A percentile compares a stretch with the other conserved stretches of the same genome.
These are phyloP conservation scores for Claviceps digitariae DNA, from an alignment of 2,329 filamentous ascomycete genomes.

Conservation along the genomic window DNA sequence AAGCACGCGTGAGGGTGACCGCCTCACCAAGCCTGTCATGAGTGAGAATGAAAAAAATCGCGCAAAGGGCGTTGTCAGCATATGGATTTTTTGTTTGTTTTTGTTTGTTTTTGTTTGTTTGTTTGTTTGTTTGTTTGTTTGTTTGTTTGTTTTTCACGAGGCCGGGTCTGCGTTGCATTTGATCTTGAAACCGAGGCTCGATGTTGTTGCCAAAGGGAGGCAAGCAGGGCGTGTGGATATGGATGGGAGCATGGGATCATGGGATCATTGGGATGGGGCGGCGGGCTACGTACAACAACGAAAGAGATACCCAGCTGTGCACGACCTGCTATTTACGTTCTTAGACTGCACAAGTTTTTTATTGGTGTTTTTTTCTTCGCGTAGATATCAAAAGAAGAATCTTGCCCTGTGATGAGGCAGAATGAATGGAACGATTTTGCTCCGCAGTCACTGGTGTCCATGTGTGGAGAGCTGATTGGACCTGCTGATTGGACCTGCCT, in stretches of 20 bases:
- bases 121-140: background rate
- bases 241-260: too few species aligned
- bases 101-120: background rate
- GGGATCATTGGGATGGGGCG: too few species aligned
- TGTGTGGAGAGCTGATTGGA: background rate
- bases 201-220: background rate
- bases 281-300: constrained; percentile 1
- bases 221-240: too few species aligned
- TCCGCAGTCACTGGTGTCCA: background rate
- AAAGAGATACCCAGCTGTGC: constrained; percentile 8
- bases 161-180: background rate
- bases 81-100: background rate
- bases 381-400: background rate
- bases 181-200: background rate
- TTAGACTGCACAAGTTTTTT: background rate
- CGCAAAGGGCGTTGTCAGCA: background rate
- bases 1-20: too few species aligned
- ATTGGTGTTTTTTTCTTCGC: background rate
- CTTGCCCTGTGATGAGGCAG: background rate
- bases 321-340: constrained; percentile 1
- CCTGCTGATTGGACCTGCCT: too few species aligned
- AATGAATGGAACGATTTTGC: background rate
- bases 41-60: background rate
- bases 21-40: constrained; percentile 1
- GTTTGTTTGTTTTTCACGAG: background rate